These are phyloP conservation scores for Candida endomychidarum DNA, from an alignment of 805 yeast genomes.

Conservation along the genomic window DNA sequence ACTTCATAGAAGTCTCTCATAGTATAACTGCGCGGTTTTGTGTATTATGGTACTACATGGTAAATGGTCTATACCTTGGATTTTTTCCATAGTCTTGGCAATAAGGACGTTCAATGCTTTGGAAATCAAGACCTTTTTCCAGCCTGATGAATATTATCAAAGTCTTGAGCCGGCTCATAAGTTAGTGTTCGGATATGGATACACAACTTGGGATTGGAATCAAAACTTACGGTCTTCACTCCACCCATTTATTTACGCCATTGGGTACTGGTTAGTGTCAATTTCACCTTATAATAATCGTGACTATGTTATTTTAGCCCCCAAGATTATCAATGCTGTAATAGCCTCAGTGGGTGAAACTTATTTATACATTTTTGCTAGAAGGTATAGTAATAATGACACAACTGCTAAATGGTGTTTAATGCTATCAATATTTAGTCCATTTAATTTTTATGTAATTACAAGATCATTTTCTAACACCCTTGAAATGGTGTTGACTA, in stretches of 20 bases:
- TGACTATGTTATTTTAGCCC: conserved; percentile 48
- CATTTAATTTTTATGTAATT: conserved; percentile 78
- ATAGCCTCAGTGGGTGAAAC: conserved; percentile 74
- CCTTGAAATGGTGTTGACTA: conserved; percentile 71
- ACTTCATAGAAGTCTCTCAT: conserved; percentile 1
- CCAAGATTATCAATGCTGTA: conserved; percentile 68
- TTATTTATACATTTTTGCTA: conserved; percentile 50
- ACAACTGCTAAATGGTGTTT: conserved; percentile 44
- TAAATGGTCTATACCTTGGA: conserved; percentile 7
- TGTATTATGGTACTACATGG: not conserved
- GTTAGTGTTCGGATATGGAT: conserved; percentile 75
- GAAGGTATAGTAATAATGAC: conserved; percentile 31
- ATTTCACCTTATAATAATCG: conserved; percentile 12
- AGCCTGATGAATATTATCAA: conserved; percentile 96
- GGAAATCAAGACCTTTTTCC: conserved; percentile 74
- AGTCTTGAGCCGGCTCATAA: conserved; percentile 87
- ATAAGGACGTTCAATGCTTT: conserved; percentile 55
- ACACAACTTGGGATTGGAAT: conserved; percentile 93
- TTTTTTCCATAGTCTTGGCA: conserved; percentile 5
- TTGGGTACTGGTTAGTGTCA: conserved; percentile 36
- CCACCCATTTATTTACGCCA: conserved; percentile 73
- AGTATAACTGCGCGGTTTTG: not conserved
- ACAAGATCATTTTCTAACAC: conserved; percentile 87
- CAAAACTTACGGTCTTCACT: conserved; percentile 70
- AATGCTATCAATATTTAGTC: conserved; percentile 54